A percentile compares a stretch with the other conserved stretches of the same genome.
phyloP scores from a whole-genome alignment of 257 asterid genomes.

The Anisodus acutangulus region DNA sequence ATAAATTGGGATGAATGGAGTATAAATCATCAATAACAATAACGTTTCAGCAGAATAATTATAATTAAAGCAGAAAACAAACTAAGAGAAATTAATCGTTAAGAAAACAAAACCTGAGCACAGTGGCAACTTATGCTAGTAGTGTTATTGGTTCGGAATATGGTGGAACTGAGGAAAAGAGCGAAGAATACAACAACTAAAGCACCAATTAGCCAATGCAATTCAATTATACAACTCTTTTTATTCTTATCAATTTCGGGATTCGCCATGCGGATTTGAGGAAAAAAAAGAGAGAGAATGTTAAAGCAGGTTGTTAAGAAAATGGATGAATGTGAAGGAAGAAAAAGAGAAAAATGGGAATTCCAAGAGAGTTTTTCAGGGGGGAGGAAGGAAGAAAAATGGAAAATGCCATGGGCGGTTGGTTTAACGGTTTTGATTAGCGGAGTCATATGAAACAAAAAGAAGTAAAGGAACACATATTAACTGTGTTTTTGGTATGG shows the following conservation, averaged over 20 bases:
- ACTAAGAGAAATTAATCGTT: too few species aligned
- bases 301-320: neutral
- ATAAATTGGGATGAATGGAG: too few species aligned
- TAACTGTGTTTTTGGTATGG: too few species aligned
- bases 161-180: slow-evolving; percentile 31
- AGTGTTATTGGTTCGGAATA: slow-evolving; percentile 26
- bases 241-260: neutral
- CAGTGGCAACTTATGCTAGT: slow-evolving; percentile 38
- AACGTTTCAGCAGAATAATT: neutral
- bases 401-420: neutral
- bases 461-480: too few species aligned
- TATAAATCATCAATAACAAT: neutral
- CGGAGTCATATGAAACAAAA: too few species aligned
- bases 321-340: neutral
- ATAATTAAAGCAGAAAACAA: too few species aligned
- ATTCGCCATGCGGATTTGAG: neutral
- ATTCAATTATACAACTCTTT: neutral
- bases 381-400: neutral
- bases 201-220: slow-evolving; percentile 33
- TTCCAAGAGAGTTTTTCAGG: neutral
- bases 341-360: neutral
- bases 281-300: neutral
- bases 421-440: neutral
- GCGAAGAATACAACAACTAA: slow-evolving; percentile 44
- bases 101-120: slow-evolving; percentile 39